Percentiles rank a stretch among this genome's conserved stretches.
Conservation (phyloP, 2,329 filamentous ascomycete species). For the Ophiostoma angusticollis region DNA sequence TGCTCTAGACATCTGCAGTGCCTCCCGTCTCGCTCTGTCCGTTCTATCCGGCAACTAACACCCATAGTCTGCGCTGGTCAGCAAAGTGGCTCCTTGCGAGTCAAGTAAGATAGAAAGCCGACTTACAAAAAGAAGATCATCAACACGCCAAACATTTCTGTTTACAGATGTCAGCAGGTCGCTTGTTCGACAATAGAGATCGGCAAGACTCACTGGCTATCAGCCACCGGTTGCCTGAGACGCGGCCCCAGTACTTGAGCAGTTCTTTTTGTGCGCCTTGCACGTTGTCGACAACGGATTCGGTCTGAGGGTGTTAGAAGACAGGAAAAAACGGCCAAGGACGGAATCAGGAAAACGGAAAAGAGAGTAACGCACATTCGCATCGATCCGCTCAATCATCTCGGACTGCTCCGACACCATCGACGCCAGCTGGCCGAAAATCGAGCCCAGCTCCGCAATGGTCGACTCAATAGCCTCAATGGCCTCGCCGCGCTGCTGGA, state of each 20-base stretch:
- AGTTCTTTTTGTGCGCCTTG: conserved; percentile 88
- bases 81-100: conserved; percentile 12
- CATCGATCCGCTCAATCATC: conserved; percentile 50
- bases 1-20: no score
- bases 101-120: conserved; percentile 1
- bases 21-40: background rate
- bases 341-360: no score
- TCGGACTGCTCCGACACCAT: conserved; percentile 98
- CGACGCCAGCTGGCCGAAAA: conserved; percentile 53
- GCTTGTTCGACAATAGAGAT: background rate
- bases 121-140: conserved; percentile 80
- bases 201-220: conserved; percentile 45
- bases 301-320: no score
- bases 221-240: conserved; percentile 91
- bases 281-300: conserved; percentile 98
- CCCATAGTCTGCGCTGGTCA: conserved; percentile 42
- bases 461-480: conserved; percentile 96
- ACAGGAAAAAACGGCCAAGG: conserved; percentile 7
- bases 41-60: conserved; percentile 45
- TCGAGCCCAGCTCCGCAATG: conserved; percentile 70
- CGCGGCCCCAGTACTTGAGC: conserved; percentile 91
- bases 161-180: background rate
- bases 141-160: conserved; percentile 67
- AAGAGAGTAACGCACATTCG: conserved; percentile 13
- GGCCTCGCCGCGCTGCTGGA: conserved; percentile 84